A percentile compares a stretch with the other conserved stretches of the same genome.
These are phyloP conservation scores for Trichoderma sp. DNA, from an alignment of 2,329 filamentous ascomycete species.

Conservation along the genomic window DNA sequence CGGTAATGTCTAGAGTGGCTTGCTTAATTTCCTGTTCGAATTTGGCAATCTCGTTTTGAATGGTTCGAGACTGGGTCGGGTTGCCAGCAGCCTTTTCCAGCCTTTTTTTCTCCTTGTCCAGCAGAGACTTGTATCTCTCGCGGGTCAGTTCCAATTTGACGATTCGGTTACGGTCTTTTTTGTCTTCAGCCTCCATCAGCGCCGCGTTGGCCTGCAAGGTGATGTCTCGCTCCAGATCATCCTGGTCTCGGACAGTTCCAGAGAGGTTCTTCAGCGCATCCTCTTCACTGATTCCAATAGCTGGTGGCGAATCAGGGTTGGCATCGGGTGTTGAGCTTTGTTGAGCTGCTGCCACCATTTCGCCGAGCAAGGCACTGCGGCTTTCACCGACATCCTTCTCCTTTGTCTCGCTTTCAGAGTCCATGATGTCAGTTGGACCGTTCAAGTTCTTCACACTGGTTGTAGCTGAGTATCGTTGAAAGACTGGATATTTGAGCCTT, in stretches of 20 bases:
- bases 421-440: slow-evolving; percentile 26
- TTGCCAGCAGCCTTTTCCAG: slow-evolving; percentile 44
- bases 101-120: slow-evolving; percentile 52
- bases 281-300: slow-evolving; percentile 51
- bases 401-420: slow-evolving; percentile 23
- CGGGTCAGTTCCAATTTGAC: slow-evolving; percentile 54
- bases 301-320: background rate
- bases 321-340: slow-evolving; percentile 15
- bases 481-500: background rate
- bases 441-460: background rate
- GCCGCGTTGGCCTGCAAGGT: slow-evolving; percentile 58
- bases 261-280: slow-evolving; percentile 61
- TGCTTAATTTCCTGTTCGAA: slow-evolving; percentile 62
- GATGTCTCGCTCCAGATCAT: slow-evolving; percentile 88
- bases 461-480: background rate
- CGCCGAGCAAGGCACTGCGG: slow-evolving; percentile 29
- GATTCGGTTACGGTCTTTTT: slow-evolving; percentile 61
- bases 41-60: slow-evolving; percentile 63
- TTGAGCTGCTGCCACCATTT: slow-evolving; percentile 34
- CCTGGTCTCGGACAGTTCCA: slow-evolving; percentile 74
- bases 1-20: slow-evolving; percentile 68
- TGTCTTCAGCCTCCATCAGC: slow-evolving; percentile 60
- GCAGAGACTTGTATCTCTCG: slow-evolving; percentile 62
- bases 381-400: slow-evolving; percentile 25
- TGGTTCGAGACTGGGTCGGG: slow-evolving; percentile 52